phyloP scores from a whole-genome alignment of 2,329 filamentous ascomycete genomes.

The Purpureocillium takamizusanense region DNA sequence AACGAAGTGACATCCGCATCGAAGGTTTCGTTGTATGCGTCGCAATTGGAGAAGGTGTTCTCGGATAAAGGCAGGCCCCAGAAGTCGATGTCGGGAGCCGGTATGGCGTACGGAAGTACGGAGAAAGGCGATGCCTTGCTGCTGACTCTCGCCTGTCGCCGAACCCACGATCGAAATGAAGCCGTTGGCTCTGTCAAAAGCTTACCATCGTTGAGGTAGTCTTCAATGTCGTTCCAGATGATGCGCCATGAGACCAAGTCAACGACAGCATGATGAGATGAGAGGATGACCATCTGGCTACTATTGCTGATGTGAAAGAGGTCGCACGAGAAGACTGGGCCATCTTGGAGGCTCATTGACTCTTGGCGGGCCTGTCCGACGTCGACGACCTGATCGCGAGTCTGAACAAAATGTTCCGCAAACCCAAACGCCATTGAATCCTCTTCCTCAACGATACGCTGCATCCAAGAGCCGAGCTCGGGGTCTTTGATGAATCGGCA shows the following conservation, averaged over 20 bases:
- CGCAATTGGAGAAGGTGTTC: conserved; percentile 6
- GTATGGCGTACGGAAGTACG: conserved; percentile 4
- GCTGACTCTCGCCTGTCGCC: conserved; percentile 1
- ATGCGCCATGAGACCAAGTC: conserved; percentile 43
- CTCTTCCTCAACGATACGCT: conserved; percentile 11
- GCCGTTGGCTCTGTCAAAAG: conserved; percentile 7
- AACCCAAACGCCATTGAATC: conserved; percentile 2
- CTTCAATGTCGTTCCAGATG: conserved; percentile 9
- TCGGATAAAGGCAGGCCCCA: conserved; percentile 8
- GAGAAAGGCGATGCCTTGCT: conserved; percentile 1
- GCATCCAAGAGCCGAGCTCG: conserved; percentile 9
- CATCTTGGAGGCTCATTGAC: conserved; percentile 6
- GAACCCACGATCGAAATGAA: conserved; percentile 26
- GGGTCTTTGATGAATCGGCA: conserved; percentile 16
- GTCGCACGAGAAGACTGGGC: conserved; percentile 11
- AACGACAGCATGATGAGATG: conserved; percentile 12
- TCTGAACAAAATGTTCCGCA: conserved; percentile 1
- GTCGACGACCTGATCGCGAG: neutral
- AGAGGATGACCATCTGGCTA: conserved; percentile 5
- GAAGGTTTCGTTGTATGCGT: conserved; percentile 5
- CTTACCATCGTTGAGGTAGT: conserved; percentile 4
- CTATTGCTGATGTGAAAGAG: conserved; percentile 7
- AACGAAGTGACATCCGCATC: neutral
- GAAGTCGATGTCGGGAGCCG: conserved; percentile 8
- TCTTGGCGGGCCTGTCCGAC: conserved; percentile 4